phyloP scores from a whole-genome alignment of 768 basidiomycete genomes.

The Strobilomyces dryophilus region DNA sequence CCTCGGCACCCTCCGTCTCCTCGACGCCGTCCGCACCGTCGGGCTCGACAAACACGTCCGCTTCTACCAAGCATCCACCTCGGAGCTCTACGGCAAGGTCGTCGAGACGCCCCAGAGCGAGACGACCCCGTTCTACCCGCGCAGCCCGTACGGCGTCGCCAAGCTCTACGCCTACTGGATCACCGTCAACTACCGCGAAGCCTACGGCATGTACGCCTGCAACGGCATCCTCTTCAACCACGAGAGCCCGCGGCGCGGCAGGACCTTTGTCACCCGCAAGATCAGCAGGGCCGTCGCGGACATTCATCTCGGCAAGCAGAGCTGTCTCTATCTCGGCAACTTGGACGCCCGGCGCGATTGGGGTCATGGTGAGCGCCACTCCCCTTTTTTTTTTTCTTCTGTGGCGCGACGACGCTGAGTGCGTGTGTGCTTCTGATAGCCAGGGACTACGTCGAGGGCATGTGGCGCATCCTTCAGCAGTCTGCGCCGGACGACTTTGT shows the following conservation, averaged over 20 bases:
- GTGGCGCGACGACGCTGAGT: conserved; percentile 1
- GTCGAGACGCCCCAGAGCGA: conserved; percentile 94
- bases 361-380: conserved; percentile 77
- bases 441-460: conserved; percentile 91
- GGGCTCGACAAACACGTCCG: conserved; percentile 89
- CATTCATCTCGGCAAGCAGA: conserved; percentile 84
- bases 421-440: conserved; percentile 37
- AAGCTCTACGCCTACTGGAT: conserved; percentile 94
- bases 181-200: conserved; percentile 88
- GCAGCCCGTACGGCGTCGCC: conserved; percentile 92
- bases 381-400: not conserved
- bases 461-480: conserved; percentile 98
- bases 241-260: conserved; percentile 90
- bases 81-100: conserved; percentile 96
- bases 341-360: conserved; percentile 94
- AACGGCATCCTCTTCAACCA: conserved; percentile 99
- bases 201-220: conserved; percentile 94
- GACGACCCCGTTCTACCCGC: conserved; percentile 97
- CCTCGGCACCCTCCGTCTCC: conserved; percentile 89
- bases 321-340: conserved; percentile 91
- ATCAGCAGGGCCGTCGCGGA: conserved; percentile 91
- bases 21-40: conserved; percentile 94
- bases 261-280: conserved; percentile 96
- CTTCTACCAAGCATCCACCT: conserved; percentile 98
- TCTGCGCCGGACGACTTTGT: conserved; percentile 82